phyloP scores from a whole-genome alignment of 176 grass and related monocot genomes.

The Musa beccarii region DNA sequence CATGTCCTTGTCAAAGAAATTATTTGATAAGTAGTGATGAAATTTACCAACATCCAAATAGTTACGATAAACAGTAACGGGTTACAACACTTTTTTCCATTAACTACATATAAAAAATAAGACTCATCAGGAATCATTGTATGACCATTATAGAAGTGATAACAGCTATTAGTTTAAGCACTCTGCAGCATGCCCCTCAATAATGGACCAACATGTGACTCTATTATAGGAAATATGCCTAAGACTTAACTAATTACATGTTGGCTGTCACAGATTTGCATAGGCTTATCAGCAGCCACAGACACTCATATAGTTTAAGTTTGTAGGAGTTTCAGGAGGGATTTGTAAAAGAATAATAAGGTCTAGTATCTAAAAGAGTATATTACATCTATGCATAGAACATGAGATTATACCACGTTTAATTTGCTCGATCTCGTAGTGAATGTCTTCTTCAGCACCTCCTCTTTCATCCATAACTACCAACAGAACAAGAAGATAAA shows the following conservation, averaged over 20 bases:
- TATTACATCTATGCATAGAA: constrained; percentile 10
- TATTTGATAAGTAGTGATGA: background rate
- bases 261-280: background rate
- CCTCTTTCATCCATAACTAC: constrained; percentile 50
- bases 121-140: too few species aligned
- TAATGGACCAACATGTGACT: too few species aligned
- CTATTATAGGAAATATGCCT: too few species aligned
- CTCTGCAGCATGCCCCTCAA: too few species aligned
- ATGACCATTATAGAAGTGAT: too few species aligned
- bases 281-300: too few species aligned
- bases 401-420: constrained; percentile 42
- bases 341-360: constrained; percentile 1
- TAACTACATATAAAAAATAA: too few species aligned
- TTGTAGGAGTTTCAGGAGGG: background rate
- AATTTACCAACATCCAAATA: background rate
- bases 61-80: too few species aligned
- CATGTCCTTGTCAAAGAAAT: background rate
- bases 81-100: too few species aligned
- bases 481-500: background rate
- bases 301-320: background rate
- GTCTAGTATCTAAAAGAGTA: background rate
- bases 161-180: too few species aligned
- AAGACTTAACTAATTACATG: background rate
- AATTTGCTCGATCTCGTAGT: constrained; percentile 55
- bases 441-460: constrained; percentile 37